A percentile compares a stretch with the other conserved stretches of the same genome.
These are phyloP conservation scores for Biscutella auriculata DNA, from an alignment of 441 rosid genomes.

Conservation along the genomic window DNA sequence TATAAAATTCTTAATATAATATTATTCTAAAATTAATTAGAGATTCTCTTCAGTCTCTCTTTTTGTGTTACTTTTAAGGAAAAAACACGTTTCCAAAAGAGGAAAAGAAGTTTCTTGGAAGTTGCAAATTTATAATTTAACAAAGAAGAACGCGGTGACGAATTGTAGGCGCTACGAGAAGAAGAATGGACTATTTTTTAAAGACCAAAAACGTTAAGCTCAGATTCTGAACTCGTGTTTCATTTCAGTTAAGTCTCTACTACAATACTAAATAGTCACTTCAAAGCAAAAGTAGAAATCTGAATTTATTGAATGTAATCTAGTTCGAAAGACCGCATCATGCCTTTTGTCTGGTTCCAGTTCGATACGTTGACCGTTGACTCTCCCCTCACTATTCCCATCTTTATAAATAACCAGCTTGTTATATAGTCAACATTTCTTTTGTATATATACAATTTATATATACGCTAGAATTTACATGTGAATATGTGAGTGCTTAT, in stretches of 20 bases:
- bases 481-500: too few species aligned
- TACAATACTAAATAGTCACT: too few species aligned
- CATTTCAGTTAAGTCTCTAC: too few species aligned
- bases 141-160: background rate
- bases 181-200: background rate
- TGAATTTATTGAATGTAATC: too few species aligned
- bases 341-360: background rate
- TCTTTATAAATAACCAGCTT: background rate
- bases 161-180: background rate
- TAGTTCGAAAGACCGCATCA: background rate
- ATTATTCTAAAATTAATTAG: background rate
- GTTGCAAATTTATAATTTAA: background rate
- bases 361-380: conserved; percentile 6
- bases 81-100: conserved; percentile 13
- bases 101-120: conserved; percentile 11
- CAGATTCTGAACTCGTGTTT: background rate
- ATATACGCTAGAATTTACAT: too few species aligned
- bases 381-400: background rate
- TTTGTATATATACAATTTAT: background rate
- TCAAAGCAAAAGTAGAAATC: too few species aligned
- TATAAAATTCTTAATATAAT: background rate
- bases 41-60: background rate
- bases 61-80: background rate
- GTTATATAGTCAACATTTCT: background rate
- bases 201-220: too few species aligned